Evolutionary conservation across 352 stramenopile species (phyloP).

Genomic region (Pythium aphanidermatum): DNA sequence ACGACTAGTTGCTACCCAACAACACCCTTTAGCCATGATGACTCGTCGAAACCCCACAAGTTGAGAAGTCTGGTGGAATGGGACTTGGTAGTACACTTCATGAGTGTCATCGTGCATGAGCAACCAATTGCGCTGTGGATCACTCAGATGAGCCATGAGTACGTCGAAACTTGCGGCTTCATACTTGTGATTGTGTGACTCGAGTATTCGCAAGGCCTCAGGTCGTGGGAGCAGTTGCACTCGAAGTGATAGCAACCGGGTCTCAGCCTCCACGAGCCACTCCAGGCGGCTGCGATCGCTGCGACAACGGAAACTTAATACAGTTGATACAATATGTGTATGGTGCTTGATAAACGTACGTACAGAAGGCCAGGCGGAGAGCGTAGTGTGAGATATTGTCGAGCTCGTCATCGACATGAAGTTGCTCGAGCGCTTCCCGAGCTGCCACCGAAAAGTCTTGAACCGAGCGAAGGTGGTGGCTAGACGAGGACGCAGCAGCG

Average conservation of each 20-base stretch:
- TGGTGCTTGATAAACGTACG: slow-evolving; percentile 9
- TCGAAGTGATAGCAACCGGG: neutral
- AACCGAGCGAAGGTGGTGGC: slow-evolving; percentile 4
- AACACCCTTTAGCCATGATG: slow-evolving; percentile 39
- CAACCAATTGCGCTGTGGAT: slow-evolving; percentile 2
- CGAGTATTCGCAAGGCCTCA: slow-evolving; percentile 17
- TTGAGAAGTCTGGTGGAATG: slow-evolving; percentile 11
- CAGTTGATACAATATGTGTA: neutral
- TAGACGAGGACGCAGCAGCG: neutral
- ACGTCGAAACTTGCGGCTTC: neutral
- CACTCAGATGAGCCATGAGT: neutral
- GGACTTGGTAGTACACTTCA: slow-evolving; percentile 5
- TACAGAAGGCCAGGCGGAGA: slow-evolving; percentile 16
- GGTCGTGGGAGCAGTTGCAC: neutral
- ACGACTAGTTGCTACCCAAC: slow-evolving; percentile 28
- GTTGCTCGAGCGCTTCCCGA: neutral
- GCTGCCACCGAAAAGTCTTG: slow-evolving; percentile 8
- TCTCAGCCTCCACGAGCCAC: slow-evolving; percentile 53
- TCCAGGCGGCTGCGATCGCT: slow-evolving; percentile 34
- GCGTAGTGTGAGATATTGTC: slow-evolving; percentile 17
- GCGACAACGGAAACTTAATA: slow-evolving; percentile 6
- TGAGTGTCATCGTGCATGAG: neutral
- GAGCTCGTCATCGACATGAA: slow-evolving; percentile 10
- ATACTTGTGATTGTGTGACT: neutral
- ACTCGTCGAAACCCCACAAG: slow-evolving; percentile 40